Evolutionary conservation across 2,329 filamentous ascomycete species (phyloP), one percentile per base, ranked within the genome.

Genomic region (Alternaria rosae): DNA sequence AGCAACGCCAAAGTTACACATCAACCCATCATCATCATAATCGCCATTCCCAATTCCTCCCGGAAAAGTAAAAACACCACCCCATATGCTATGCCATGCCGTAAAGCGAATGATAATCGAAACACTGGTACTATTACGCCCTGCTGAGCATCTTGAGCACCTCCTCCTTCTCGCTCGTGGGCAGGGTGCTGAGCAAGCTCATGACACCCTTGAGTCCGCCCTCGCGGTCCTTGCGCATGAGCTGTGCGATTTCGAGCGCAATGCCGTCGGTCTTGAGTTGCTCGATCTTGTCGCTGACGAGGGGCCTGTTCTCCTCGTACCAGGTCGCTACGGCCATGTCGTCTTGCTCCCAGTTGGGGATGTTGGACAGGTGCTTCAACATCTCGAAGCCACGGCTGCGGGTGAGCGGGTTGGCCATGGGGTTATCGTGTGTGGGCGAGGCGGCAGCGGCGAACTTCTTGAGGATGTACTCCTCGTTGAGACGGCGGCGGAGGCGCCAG

Each of bases 401-500:
- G 10, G 81, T 84, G n/a, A 80, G 76, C 60, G 72, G 65, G 66
- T 75, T 70, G 65, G 76, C 70, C 76, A 78, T 68, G 75, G 80
- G 68, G 69, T 82, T 55, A 52, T 73, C 71, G 57, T 69, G 68
- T 59, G 73, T 67, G 63, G 85, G 68, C 35, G 84, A 80, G 72
- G 82, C 79, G 7, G 81, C 77, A 41, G 77, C 70, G 2, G 82
- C 85, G 87, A 99, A 92, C 82, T 93, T 93, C 84, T 94, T 95
- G 80, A 99, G 87, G 73, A 99, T 93, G 81, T 96, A 92, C 84
- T 99, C 95, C 84, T 99, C 95, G 82, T 96, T 98, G 78, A 99
- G 87, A 83, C 95, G 89, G 79, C 95, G 92, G 81, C 96, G 94
- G 66, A 97, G 90, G 82, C 95, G 94, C 95, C 96, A 99, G 91